phyloP scores from a whole-genome alignment of 1,284 basidiomycete species.

The Boletus semigastroideus region DNA sequence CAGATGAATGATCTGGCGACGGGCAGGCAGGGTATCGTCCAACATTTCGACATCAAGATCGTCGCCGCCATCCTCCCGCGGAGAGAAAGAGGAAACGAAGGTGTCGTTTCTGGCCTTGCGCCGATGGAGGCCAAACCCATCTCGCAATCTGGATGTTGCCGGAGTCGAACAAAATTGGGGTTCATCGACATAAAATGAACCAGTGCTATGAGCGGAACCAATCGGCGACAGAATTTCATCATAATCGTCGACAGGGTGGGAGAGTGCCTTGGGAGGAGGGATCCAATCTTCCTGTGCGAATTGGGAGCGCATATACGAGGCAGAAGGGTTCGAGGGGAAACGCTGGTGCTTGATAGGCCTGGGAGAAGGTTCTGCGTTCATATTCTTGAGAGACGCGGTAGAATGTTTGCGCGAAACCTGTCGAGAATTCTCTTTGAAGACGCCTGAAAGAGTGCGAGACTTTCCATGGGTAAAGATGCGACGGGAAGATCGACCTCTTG shows the following conservation, averaged over 20 bases:
- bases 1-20: slow-evolving; percentile 21
- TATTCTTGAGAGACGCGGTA: slow-evolving; percentile 18
- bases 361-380: background rate
- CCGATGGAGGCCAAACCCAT: background rate
- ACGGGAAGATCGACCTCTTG: slow-evolving; percentile 4
- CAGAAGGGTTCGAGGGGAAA: slow-evolving; percentile 21
- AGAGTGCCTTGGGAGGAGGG: slow-evolving; percentile 5
- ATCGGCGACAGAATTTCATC: slow-evolving; percentile 1
- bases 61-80: background rate
- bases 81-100: background rate
- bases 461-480: slow-evolving; percentile 20
- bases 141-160: slow-evolving; percentile 4
- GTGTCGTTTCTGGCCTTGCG: background rate
- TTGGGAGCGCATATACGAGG: slow-evolving; percentile 31
- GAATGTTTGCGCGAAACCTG: slow-evolving; percentile 20
- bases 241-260: background rate
- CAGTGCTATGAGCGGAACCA: slow-evolving; percentile 2
- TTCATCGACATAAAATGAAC: slow-evolving; percentile 18
- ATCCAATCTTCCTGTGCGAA: slow-evolving; percentile 13
- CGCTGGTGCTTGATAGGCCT: slow-evolving; percentile 19
- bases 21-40: slow-evolving; percentile 2
- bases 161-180: slow-evolving; percentile 30
- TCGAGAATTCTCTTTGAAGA: slow-evolving; percentile 18
- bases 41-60: slow-evolving; percentile 20
- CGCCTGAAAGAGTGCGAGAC: slow-evolving; percentile 24